These are phyloP conservation scores for Amylocarpus encephaloides DNA, from an alignment of 2,329 filamentous ascomycete genomes.

Conservation along the genomic window DNA sequence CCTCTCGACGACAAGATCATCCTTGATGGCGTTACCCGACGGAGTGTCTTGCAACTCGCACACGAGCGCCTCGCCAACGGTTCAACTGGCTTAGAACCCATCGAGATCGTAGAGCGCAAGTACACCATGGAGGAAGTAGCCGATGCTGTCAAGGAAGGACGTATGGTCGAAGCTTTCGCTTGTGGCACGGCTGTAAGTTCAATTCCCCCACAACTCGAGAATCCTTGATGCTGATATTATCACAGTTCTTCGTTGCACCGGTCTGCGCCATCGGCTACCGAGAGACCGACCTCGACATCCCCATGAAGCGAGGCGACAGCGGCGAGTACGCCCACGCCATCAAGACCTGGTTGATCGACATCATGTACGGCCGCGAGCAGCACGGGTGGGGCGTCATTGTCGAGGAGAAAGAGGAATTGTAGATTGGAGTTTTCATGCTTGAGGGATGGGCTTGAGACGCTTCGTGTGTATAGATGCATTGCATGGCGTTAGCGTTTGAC, in stretches of 20 bases:
- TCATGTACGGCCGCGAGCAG: slow-evolving; percentile 63
- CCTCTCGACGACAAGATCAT: slow-evolving; percentile 79
- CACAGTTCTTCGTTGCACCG: slow-evolving; percentile 63
- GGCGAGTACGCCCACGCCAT: slow-evolving; percentile 54
- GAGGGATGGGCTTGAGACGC: background rate
- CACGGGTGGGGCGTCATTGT: slow-evolving; percentile 67
- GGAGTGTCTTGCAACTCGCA: slow-evolving; percentile 70
- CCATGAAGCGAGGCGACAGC: slow-evolving; percentile 48
- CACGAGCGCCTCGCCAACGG: slow-evolving; percentile 49
- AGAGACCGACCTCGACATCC: slow-evolving; percentile 55
- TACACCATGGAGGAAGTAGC: slow-evolving; percentile 76
- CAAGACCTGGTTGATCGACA: slow-evolving; percentile 62
- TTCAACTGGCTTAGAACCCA: slow-evolving; percentile 35
- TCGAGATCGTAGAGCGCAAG: slow-evolving; percentile 72
- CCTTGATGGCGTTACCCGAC: slow-evolving; percentile 79
- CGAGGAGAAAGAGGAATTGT: slow-evolving; percentile 42
- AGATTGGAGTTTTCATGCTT: background rate
- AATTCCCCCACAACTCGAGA: background rate
- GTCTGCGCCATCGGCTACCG: slow-evolving; percentile 64
- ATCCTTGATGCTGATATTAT: slow-evolving; percentile 5
- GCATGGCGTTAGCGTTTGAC: background rate
- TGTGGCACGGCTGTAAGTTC: slow-evolving; percentile 74
- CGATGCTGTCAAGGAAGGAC: slow-evolving; percentile 65
- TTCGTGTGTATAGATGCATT: background rate
- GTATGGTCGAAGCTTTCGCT: slow-evolving; percentile 78